These are phyloP conservation scores for Niveomyces coronatus DNA, from an alignment of 2,329 filamentous ascomycete genomes.

Conservation along the genomic window DNA sequence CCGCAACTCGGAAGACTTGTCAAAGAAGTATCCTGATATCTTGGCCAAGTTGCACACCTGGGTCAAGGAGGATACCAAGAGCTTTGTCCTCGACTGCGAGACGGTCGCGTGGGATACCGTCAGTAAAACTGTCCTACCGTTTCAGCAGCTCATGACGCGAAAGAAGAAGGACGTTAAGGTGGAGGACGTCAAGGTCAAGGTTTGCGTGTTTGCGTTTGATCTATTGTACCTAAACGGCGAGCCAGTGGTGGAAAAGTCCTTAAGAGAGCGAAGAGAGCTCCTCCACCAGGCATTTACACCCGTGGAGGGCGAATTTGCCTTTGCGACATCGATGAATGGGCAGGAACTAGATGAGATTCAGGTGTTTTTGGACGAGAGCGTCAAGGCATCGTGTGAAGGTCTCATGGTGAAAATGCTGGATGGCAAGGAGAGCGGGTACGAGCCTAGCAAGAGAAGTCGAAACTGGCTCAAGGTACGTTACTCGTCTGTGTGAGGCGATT, in stretches of 20 bases:
- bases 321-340: slow-evolving; percentile 78
- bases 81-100: slow-evolving; percentile 97
- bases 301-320: slow-evolving; percentile 81
- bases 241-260: slow-evolving; percentile 74
- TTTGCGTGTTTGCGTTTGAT: slow-evolving; percentile 95
- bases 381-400: slow-evolving; percentile 93
- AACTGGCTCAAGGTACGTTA: slow-evolving; percentile 89
- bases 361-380: slow-evolving; percentile 80
- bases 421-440: slow-evolving; percentile 83
- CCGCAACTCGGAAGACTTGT: slow-evolving; percentile 91
- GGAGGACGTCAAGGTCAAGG: slow-evolving; percentile 91
- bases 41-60: slow-evolving; percentile 77
- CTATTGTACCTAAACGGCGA: slow-evolving; percentile 88
- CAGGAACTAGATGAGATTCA: slow-evolving; percentile 92
- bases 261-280: slow-evolving; percentile 73
- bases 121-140: slow-evolving; percentile 92
- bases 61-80: slow-evolving; percentile 83
- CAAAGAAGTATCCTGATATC: slow-evolving; percentile 96
- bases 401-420: slow-evolving; percentile 99
- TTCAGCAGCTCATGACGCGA: slow-evolving; percentile 95
- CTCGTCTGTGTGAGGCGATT: neutral
- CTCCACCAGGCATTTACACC: slow-evolving; percentile 63
- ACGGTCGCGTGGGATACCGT: slow-evolving; percentile 93
- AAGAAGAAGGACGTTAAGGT: slow-evolving; percentile 96
- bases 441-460: slow-evolving; percentile 88